Conservation (phyloP, 768 basidiomycete species). For the Termitomyces sp. region DNA sequence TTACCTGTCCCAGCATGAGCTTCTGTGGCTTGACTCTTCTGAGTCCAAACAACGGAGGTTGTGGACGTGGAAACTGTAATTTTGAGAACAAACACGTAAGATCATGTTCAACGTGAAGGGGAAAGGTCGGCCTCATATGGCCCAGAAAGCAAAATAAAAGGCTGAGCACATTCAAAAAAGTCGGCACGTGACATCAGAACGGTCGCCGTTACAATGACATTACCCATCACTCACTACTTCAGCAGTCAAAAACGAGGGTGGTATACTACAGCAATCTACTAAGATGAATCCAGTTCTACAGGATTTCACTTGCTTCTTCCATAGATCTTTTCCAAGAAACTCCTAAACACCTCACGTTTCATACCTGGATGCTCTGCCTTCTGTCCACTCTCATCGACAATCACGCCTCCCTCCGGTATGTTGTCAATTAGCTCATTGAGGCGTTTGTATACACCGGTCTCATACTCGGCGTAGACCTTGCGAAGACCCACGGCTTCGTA, state of each 20-base stretch:
- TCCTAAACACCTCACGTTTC: conserved; percentile 69
- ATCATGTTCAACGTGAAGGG: neutral
- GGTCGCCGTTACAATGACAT: too few species aligned
- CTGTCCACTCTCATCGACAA: conserved; percentile 24
- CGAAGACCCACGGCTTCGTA: conserved; percentile 69
- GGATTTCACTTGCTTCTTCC: conserved; percentile 46
- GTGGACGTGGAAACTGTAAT: too few species aligned
- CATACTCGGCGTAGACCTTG: conserved; percentile 69
- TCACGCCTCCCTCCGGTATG: conserved; percentile 54
- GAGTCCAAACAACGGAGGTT: too few species aligned
- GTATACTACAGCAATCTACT: neutral
- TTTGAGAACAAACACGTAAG: too few species aligned
- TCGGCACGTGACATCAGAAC: neutral
- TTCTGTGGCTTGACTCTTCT: too few species aligned
- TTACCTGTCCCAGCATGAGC: neutral
- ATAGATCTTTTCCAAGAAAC: conserved; percentile 86
- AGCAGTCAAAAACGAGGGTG: too few species aligned
- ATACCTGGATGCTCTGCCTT: conserved; percentile 26
- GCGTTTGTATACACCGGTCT: conserved; percentile 63
- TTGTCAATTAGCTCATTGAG: conserved; percentile 65
- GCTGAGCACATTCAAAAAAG: neutral
- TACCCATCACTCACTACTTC: too few species aligned
- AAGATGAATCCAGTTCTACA: neutral
- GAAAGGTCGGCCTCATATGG: neutral
- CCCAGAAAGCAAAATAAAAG: neutral